These are phyloP conservation scores for Dothideomycetes sp. DNA, from an alignment of 2,329 filamentous ascomycete genomes.

Conservation along the genomic window DNA sequence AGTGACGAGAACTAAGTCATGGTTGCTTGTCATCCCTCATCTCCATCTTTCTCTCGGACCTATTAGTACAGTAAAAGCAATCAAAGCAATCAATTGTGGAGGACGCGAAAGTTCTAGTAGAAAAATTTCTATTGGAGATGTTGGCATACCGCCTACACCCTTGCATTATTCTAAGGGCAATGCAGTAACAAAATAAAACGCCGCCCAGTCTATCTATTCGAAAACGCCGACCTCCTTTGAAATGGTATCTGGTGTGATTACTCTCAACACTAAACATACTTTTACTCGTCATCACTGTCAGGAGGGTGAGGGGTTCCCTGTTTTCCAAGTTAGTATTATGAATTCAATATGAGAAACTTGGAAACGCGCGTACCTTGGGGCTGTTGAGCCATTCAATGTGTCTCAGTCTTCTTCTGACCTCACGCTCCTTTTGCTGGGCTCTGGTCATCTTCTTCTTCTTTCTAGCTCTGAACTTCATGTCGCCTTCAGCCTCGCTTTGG, in stretches of 20 bases:
- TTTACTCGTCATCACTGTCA: constrained; percentile 68
- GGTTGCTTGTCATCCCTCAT: too few species aligned
- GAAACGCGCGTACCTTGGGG: constrained; percentile 38
- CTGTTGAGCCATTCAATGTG: constrained; percentile 73
- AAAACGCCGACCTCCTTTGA: not conserved
- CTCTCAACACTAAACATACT: constrained; percentile 11
- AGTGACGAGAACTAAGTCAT: too few species aligned
- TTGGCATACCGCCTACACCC: too few species aligned
- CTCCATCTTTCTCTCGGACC: too few species aligned
- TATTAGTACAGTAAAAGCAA: too few species aligned
- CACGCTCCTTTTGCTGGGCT: constrained; percentile 88
- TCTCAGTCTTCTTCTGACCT: constrained; percentile 74
- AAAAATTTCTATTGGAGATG: too few species aligned
- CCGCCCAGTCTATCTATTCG: constrained; percentile 3
- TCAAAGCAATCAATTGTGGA: too few species aligned
- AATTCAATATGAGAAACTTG: not conserved
- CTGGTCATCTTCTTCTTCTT: constrained; percentile 99
- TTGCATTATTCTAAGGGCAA: too few species aligned
- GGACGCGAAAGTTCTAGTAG: too few species aligned
- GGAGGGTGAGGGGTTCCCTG: constrained; percentile 67
- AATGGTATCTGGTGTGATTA: constrained; percentile 5
- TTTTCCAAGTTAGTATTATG: not conserved
- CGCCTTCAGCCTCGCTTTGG: constrained; percentile 63
- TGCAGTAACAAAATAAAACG: not conserved
- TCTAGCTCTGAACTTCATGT: constrained; percentile 83